Base-by-base conservation (phyloP, 2,329 filamentous ascomycete genomes). In the Fusarium sp. region DNA sequence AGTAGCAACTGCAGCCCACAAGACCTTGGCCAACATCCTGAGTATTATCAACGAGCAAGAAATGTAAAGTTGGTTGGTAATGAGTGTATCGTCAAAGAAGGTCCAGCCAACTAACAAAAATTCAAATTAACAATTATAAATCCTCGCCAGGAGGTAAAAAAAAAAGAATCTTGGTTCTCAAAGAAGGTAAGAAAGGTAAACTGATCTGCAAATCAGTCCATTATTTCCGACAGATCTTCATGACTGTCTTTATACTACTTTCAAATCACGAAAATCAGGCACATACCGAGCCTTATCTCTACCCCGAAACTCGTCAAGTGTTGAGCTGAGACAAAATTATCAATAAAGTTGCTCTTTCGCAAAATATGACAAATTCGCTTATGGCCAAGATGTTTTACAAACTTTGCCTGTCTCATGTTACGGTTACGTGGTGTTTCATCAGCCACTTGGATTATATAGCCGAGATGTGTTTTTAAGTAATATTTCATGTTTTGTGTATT, bases 111-210 rank as follows among this genome's bases (percentile, higher is more conserved):
- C 57, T 48, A 30, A 27, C 27, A 32, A 17, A 30, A n/a, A 8
- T 4, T 18, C 14, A 54, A 44, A 32, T 45, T 55, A 30, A 44
- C 15, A 26, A 50, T 49, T 30, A 48, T 18, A 45, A 27, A 27
- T 26, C 63, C 57, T 67, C 57, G 18, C 62, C 68, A 55, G 62
- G 52, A 70, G 67, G 42, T 32, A 46, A 27, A 48, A 60, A 37
- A 50, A 54, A 27, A 35, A 37, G 33, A 46, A 15, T 26, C 14
- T 41, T 7, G 17, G 20, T 32, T 55, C 26, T 42, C 26, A 56
- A 52, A 27, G 17, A 46, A 27, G 27, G 30, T 23, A 23, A 23
- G 32, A 48, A 37, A 26, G n/a, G 26, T 27, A 42, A 30, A 38
- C 35, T 53, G 46, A 42, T 67, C 11, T 38, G 10, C 23, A 9